Evolutionary conservation across 257 asterid genomes (phyloP).

Genomic region (Haberlea rhodopensis): DNA sequence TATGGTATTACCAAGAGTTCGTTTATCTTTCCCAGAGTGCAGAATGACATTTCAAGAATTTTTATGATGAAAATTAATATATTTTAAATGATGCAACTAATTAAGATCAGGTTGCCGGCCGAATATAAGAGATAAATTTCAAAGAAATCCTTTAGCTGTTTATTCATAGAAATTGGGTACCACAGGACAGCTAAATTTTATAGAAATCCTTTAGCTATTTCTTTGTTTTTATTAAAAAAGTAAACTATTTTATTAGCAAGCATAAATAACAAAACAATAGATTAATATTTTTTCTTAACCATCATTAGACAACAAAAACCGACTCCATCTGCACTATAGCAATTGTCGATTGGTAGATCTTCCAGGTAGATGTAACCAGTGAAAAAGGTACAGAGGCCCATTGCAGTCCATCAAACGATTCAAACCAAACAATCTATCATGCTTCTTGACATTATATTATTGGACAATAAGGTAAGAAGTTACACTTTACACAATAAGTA

Average conservation of each 20-base stretch:
- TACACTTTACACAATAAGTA: not conserved
- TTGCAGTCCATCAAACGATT: not conserved
- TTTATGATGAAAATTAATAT: conserved; percentile 3
- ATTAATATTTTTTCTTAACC: not conserved
- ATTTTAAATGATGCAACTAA: not conserved
- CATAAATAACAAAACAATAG: not conserved
- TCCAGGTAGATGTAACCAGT: not conserved
- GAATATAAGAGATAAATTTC: not conserved
- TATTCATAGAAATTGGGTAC: no score
- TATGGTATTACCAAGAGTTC: conserved; percentile 12
- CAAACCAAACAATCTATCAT: not conserved
- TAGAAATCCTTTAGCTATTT: not conserved
- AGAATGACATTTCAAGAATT: not conserved
- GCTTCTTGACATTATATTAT: conserved; percentile 4
- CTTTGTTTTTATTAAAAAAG: not conserved
- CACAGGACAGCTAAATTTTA: not conserved
- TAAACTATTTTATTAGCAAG: no score
- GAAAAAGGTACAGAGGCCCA: no score
- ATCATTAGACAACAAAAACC: not conserved
- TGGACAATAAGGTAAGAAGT: no score
- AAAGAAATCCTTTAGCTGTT: no score
- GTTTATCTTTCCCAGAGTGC: conserved; percentile 12
- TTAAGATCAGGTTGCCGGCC: not conserved
- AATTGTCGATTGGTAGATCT: not conserved
- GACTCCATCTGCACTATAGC: not conserved